Conservation (phyloP, 1,284 basidiomycete species). For the Dichomitus squalens region DNA sequence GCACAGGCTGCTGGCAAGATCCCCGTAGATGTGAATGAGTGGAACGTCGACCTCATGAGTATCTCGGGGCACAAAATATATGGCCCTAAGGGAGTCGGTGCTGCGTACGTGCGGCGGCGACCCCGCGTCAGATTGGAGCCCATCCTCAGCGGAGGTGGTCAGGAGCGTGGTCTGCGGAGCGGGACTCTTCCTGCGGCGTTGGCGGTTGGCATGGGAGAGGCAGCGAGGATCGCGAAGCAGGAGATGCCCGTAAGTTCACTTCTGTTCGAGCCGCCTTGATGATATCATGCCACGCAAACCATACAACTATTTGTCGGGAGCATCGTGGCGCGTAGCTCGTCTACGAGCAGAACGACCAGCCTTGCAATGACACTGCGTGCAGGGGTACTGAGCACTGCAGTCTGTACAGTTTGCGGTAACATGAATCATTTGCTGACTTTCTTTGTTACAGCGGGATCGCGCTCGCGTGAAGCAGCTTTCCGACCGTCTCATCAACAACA, state of each 20-base stretch:
- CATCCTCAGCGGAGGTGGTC: slow-evolving; percentile 94
- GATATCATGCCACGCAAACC: slow-evolving; percentile 44
- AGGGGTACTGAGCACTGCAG: slow-evolving; percentile 81
- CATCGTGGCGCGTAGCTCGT: slow-evolving; percentile 32
- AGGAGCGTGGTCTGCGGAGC: slow-evolving; percentile 94
- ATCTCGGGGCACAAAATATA: slow-evolving; percentile 99
- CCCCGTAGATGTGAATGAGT: slow-evolving; percentile 90
- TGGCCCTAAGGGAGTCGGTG: slow-evolving; percentile 97
- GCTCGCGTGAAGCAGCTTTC: slow-evolving; percentile 77
- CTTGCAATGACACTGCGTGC: slow-evolving; percentile 69
- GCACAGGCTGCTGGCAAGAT: slow-evolving; percentile 97
- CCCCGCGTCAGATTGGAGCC: slow-evolving; percentile 96
- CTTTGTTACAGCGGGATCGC: slow-evolving; percentile 75
- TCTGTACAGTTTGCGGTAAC: background rate
- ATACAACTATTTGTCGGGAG: slow-evolving; percentile 25
- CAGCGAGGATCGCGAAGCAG: slow-evolving; percentile 86
- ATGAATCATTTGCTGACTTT: background rate
- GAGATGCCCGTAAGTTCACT: slow-evolving; percentile 86
- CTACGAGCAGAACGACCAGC: slow-evolving; percentile 42
- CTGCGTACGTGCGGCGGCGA: slow-evolving; percentile 90
- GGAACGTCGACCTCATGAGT: slow-evolving; percentile 95
- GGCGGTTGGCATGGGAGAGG: slow-evolving; percentile 94
- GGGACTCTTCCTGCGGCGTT: slow-evolving; percentile 93
- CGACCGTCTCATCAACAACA: slow-evolving; percentile 80
- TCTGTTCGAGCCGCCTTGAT: slow-evolving; percentile 43